A percentile compares a stretch with the other conserved stretches of the same genome.
phyloP scores from a whole-genome alignment of 2,329 filamentous ascomycete genomes.

The Talaromyces marneffei region DNA sequence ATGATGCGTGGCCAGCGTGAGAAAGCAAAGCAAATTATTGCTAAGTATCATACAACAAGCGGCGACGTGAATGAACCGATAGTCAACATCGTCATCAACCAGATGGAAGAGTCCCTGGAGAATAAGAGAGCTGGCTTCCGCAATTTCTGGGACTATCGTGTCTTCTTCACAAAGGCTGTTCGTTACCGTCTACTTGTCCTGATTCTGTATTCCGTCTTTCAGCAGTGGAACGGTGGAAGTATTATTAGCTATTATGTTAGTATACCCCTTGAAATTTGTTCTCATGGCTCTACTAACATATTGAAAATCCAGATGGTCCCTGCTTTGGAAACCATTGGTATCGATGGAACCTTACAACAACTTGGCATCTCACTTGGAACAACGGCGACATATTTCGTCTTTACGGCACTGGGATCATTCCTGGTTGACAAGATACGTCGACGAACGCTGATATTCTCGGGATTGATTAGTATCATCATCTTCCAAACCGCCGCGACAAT shows the following conservation, averaged over 20 bases:
- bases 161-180: constrained; percentile 43
- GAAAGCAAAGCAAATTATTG: constrained; percentile 30
- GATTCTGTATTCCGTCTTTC: constrained; percentile 43
- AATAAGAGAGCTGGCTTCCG: constrained; percentile 32
- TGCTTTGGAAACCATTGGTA: constrained; percentile 40
- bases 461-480: constrained; percentile 40
- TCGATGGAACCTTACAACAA: constrained; percentile 32
- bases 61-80: constrained; percentile 38
- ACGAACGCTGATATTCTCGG: constrained; percentile 43
- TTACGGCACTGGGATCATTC: constrained; percentile 40
- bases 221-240: constrained; percentile 46
- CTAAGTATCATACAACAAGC: constrained; percentile 41
- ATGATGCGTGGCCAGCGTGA: constrained; percentile 30
- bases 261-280: neutral
- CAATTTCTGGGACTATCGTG: constrained; percentile 42
- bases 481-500: constrained; percentile 44
- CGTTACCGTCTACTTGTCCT: constrained; percentile 42
- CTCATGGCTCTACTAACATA: neutral
- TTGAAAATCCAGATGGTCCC: constrained; percentile 23
- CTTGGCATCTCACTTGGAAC: constrained; percentile 42
- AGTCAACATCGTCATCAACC: constrained; percentile 37
- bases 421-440: constrained; percentile 41
- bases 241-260: constrained; percentile 41
- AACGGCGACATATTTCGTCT: constrained; percentile 44
- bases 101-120: constrained; percentile 44